These are phyloP conservation scores for Kondoa subrosea DNA, from an alignment of 768 basidiomycete genomes.

Conservation along the genomic window DNA sequence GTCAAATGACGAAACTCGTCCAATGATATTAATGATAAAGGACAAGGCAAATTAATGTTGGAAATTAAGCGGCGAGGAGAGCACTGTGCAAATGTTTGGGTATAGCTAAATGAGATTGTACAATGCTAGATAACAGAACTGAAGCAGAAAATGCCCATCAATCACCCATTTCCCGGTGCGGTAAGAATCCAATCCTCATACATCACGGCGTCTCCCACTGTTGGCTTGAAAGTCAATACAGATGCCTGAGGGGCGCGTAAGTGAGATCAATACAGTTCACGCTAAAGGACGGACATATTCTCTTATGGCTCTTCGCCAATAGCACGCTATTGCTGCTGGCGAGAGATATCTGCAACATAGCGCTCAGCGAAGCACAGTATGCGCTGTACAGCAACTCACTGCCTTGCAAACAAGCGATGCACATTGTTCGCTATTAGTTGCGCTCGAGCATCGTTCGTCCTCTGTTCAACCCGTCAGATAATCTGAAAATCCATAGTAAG, in stretches of 20 bases:
- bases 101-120: no score
- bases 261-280: no score
- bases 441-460: slow-evolving; percentile 17
- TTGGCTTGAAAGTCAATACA: background rate
- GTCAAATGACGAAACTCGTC: no score
- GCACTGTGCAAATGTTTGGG: no score
- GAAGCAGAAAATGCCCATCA: no score
- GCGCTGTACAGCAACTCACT: background rate
- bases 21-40: no score
- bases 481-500: background rate
- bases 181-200: background rate
- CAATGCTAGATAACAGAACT: no score
- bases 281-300: background rate
- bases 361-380: background rate
- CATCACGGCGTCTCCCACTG: background rate
- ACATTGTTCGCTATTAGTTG: slow-evolving; percentile 19
- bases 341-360: slow-evolving; percentile 13
- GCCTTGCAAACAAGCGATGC: slow-evolving; percentile 14
- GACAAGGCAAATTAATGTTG: no score
- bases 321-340: slow-evolving; percentile 18
- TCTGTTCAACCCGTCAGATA: background rate
- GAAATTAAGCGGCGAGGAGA: no score
- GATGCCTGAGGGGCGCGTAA: background rate
- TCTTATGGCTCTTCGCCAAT: slow-evolving; percentile 18
- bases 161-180: background rate